Percentiles rank a stretch among this genome's conserved stretches.
phyloP scores from a whole-genome alignment of 352 stramenopile genomes.

The Globisporangium ultimum region DNA sequence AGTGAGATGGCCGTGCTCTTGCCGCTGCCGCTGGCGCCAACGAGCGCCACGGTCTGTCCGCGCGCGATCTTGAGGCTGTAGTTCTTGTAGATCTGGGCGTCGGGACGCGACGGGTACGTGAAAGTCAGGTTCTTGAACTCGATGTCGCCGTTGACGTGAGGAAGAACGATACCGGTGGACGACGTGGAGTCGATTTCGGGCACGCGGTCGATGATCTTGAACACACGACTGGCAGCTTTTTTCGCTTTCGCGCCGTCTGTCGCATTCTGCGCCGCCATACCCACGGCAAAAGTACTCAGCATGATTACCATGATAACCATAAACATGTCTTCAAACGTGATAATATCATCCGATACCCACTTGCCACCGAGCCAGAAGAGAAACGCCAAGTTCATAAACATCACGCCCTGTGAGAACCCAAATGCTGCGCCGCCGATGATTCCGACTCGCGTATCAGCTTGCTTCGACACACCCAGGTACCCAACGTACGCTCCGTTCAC shows the following conservation, averaged over 20 bases:
- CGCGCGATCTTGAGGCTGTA: slow-evolving; percentile 57
- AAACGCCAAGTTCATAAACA: slow-evolving; percentile 59
- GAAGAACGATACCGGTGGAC: slow-evolving; percentile 10
- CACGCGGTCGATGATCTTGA: slow-evolving; percentile 29
- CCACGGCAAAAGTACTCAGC: slow-evolving; percentile 32
- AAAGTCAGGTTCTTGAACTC: slow-evolving; percentile 36
- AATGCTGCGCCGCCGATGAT: slow-evolving; percentile 45
- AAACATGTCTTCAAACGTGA: slow-evolving; percentile 71
- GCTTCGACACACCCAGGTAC: too few species aligned
- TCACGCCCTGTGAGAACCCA: slow-evolving; percentile 67
- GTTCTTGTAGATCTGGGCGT: slow-evolving; percentile 54
- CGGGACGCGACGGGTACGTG: slow-evolving; percentile 41
- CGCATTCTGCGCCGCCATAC: slow-evolving; percentile 18
- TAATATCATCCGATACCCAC: slow-evolving; percentile 39
- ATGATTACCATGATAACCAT: slow-evolving; percentile 72
- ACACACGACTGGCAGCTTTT: slow-evolving; percentile 22
- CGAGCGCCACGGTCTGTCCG: slow-evolving; percentile 8
- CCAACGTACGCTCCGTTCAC: slow-evolving; percentile 19
- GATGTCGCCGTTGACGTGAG: slow-evolving; percentile 27
- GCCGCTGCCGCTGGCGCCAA: slow-evolving; percentile 65
- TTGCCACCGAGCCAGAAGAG: slow-evolving; percentile 71
- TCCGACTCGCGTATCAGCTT: slow-evolving; percentile 14
- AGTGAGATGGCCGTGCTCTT: slow-evolving; percentile 82
- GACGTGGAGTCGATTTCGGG: slow-evolving; percentile 24
- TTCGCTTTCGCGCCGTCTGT: slow-evolving; percentile 26